Evolutionary conservation across 2,329 filamentous ascomycete species (phyloP), one percentile per base, ranked within the genome.

Genomic region (Claviceps sorghi): DNA sequence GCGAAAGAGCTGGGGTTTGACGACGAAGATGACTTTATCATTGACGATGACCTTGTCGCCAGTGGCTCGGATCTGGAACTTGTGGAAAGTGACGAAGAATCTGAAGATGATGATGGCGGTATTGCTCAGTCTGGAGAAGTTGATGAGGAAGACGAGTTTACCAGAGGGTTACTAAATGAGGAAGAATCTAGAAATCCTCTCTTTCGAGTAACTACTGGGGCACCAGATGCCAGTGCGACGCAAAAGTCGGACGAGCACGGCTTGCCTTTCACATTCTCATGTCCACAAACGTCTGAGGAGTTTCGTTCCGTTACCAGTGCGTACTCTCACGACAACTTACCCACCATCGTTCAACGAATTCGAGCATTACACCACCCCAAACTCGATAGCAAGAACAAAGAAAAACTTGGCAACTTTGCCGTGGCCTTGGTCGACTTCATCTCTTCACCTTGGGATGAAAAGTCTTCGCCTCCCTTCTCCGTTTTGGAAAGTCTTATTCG

Each of bases 331-430:
- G 70, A 80, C 11, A 83, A 88, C 60, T 69, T 91, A 1, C 84
- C 89, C 0, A 85, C 79, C 0, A 83, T 94, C 42, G 76, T 98
- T 26, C 90, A 95, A 66, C 81, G 91, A 55, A 93, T 98, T 60
- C 82, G 93, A 67, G 86, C 90, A 13, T 72, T 95, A n/a, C 86
- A 97, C 64, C 89, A 97, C 63, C 86, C 91, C 8, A 90, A 91
- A 58, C 77, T 98, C 34, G 81, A 85, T 56, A 80, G 79, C 58
- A 82, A 84, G 54, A 96, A 98, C 71, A 96, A 95, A 70, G 77
- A 80, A 57, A 89, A 87, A 62, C 79, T 97, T 15, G 66, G 79
- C 54, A 74, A 78, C 49, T 89, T 91, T 62, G 75, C 83, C 4
- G 70, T 72, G 36, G 74, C 77, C 6, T 72, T 91, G 11, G 77